Evolutionary conservation across 345 rosid genomes (phyloP).

Genomic region (Moricandia arvensis): DNA sequence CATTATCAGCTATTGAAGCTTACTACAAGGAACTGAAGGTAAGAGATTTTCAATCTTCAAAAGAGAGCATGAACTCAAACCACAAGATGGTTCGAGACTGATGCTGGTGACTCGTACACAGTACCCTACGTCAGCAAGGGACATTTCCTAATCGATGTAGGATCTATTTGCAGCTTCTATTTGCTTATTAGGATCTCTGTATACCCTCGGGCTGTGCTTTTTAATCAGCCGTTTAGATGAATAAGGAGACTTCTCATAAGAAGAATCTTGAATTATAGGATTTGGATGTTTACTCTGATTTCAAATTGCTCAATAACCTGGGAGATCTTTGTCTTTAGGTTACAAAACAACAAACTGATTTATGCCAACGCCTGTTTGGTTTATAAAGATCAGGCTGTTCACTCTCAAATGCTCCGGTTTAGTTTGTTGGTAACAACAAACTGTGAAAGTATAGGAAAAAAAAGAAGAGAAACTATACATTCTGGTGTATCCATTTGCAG

Average conservation of each 20-base stretch:
- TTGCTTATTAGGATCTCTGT: slow-evolving; percentile 17
- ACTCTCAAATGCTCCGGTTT: slow-evolving; percentile 26
- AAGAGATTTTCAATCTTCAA: not conserved
- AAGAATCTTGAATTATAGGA: no score
- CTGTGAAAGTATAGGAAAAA: not conserved
- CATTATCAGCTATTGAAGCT: slow-evolving; percentile 66
- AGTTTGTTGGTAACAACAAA: slow-evolving; percentile 5
- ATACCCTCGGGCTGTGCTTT: not conserved
- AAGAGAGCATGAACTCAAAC: slow-evolving; percentile 47
- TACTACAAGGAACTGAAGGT: no score
- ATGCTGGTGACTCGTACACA: no score
- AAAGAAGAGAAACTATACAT: slow-evolving; percentile 28
- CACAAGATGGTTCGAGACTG: slow-evolving; percentile 74
- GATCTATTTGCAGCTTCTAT: no score
- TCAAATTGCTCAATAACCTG: no score
- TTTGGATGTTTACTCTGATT: not conserved
- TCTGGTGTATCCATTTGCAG: slow-evolving; percentile 32
- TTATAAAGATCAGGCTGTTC: slow-evolving; percentile 29
- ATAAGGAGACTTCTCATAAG: slow-evolving; percentile 1
- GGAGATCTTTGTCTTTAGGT: no score
- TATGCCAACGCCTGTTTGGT: slow-evolving; percentile 27
- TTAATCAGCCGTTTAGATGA: slow-evolving; percentile 9
- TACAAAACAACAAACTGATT: not conserved
- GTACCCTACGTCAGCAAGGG: no score
- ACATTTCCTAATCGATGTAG: no score